Conservation (phyloP, 1,284 basidiomycete species). For the Rhodotorula sp. region DNA sequence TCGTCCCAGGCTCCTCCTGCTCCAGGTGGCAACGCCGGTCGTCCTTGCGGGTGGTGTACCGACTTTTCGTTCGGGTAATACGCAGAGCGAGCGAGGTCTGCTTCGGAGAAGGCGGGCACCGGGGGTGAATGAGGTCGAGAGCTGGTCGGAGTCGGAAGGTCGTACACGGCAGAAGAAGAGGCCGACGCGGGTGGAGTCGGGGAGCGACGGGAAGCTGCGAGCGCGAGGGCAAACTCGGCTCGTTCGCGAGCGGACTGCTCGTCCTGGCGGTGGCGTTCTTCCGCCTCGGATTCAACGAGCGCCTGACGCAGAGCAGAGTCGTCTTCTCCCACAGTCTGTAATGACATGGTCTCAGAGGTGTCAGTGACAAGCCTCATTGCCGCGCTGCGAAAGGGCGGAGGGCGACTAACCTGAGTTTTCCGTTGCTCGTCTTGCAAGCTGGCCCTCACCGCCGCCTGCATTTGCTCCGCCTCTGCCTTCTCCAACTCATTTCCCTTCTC, state of each 20-base stretch:
- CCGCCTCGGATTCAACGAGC: conserved; percentile 3
- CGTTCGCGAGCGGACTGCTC: conserved; percentile 8
- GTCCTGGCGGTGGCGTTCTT: not conserved
- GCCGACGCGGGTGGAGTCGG: too few species aligned
- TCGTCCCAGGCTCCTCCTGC: conserved; percentile 22
- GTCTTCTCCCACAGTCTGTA: not conserved
- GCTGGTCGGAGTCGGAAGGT: not conserved
- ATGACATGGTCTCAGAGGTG: not conserved
- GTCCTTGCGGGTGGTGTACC: conserved; percentile 8
- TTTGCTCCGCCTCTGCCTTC: conserved; percentile 16
- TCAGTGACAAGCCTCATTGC: too few species aligned
- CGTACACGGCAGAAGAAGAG: not conserved
- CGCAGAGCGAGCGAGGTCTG: conserved; percentile 9
- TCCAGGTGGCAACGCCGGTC: conserved; percentile 26
- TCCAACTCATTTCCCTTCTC: not conserved
- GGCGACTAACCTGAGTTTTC: not conserved
- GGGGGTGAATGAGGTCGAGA: not conserved
- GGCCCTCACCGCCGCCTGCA: conserved; percentile 11
- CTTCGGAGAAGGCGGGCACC: conserved; percentile 4
- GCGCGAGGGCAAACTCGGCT: conserved; percentile 5
- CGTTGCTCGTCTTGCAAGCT: conserved; percentile 2
- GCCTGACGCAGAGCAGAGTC: conserved; percentile 1
- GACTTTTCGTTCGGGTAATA: conserved; percentile 17
- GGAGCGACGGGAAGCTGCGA: not conserved
- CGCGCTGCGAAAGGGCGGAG: too few species aligned